These are phyloP conservation scores for Angomonas deanei DNA, from an alignment of 208 protist species.

Conservation along the genomic window DNA sequence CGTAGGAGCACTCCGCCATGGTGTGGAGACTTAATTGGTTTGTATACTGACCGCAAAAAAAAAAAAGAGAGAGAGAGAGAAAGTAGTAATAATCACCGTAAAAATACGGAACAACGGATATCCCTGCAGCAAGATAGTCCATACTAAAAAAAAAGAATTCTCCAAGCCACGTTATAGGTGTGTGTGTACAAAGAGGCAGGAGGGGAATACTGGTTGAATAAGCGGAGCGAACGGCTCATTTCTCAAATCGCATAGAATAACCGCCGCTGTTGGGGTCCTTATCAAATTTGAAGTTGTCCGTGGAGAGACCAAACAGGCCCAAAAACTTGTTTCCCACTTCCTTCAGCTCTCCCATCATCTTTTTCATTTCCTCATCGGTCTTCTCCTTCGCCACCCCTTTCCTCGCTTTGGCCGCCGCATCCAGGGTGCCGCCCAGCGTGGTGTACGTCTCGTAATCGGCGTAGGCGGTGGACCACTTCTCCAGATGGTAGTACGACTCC, in stretches of 20 bases:
- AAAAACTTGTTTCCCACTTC: constrained; percentile 95
- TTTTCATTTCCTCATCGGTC: constrained; percentile 90
- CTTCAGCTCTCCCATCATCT: constrained; percentile 95
- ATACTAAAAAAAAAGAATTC: not conserved
- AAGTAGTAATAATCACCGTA: not conserved
- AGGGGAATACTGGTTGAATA: not conserved
- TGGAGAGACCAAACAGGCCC: constrained; percentile 94
- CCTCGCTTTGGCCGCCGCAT: constrained; percentile 29
- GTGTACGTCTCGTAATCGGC: constrained; percentile 88
- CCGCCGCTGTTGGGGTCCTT: constrained; percentile 91
- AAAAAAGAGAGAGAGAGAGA: not conserved
- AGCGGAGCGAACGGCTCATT: constrained; percentile 3
- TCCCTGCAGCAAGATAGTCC: too few relatives aligned
- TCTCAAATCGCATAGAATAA: constrained; percentile 94
- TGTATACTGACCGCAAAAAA: not conserved
- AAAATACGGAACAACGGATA: constrained; percentile 4
- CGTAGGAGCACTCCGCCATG: too few relatives aligned
- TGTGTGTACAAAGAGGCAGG: too few relatives aligned
- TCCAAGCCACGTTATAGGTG: too few relatives aligned
- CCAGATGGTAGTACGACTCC: constrained; percentile 80
- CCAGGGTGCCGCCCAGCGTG: constrained; percentile 56
- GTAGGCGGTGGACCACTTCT: constrained; percentile 82
- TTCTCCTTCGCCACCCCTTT: constrained; percentile 72
- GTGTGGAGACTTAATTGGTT: not conserved
- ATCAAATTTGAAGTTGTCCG: constrained; percentile 97